Evolutionary conservation across 1,284 basidiomycete genomes (phyloP).

Genomic region (Sanghuangporus sanghuang): DNA sequence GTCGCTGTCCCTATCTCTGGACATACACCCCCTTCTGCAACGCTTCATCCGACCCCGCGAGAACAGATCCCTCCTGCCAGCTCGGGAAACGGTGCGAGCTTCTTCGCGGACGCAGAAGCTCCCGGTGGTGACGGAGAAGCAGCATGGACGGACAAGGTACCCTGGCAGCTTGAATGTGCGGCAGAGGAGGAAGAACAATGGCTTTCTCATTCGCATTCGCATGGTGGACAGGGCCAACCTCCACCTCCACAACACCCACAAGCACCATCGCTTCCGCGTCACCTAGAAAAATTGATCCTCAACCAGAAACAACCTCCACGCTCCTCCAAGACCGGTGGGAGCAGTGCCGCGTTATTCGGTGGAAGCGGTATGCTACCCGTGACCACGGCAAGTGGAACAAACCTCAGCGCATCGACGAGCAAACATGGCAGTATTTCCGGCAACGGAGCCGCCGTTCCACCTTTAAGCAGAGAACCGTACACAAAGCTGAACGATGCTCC

Average conservation of each 20-base stretch:
- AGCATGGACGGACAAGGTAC: constrained; percentile 74
- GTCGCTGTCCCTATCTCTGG: constrained; percentile 53
- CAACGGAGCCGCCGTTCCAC: constrained; percentile 28
- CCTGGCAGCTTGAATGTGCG: constrained; percentile 68
- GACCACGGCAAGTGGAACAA: constrained; percentile 40
- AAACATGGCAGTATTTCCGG: constrained; percentile 26
- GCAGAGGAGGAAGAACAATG: constrained; percentile 82
- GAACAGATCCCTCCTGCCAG: constrained; percentile 18
- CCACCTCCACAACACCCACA: constrained; percentile 74
- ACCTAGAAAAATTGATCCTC: constrained; percentile 91
- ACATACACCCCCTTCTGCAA: constrained; percentile 27
- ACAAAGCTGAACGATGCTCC: constrained; percentile 23
- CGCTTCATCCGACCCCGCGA: constrained; percentile 16
- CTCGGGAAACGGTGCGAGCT: constrained; percentile 29
- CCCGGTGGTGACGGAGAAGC: constrained; percentile 28
- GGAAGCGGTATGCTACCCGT: constrained; percentile 28
- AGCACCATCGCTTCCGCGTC: constrained; percentile 83
- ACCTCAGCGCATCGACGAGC: constrained; percentile 31
- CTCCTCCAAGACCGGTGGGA: constrained; percentile 20
- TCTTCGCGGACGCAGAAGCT: constrained; percentile 15
- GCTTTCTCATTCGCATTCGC: constrained; percentile 39
- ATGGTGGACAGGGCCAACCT: constrained; percentile 32
- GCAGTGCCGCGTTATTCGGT: constrained; percentile 11
- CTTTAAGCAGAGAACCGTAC: constrained; percentile 24
- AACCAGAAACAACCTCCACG: constrained; percentile 47